Percentiles rank a stretch among this genome's conserved stretches.
Conservation (phyloP, 257 asterid species). For the Solanum ossicruentum region DNA sequence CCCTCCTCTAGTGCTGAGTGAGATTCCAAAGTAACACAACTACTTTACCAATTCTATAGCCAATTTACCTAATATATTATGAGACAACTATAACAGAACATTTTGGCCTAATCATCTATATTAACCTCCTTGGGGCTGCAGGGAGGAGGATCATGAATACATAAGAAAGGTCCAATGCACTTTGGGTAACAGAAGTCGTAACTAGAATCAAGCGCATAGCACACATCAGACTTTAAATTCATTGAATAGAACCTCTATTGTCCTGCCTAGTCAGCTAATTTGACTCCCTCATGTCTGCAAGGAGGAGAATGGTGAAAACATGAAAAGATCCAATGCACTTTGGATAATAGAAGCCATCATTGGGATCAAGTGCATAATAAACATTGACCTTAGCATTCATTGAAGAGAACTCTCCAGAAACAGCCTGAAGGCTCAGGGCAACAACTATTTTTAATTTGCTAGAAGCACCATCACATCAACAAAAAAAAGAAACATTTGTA, state of each 20-base stretch:
- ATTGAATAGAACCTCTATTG: not conserved
- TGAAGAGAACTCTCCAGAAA: not conserved
- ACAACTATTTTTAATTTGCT: not conserved
- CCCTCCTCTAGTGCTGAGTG: not conserved
- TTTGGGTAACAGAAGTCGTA: not conserved
- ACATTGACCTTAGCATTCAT: not conserved
- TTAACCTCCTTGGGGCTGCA: not conserved
- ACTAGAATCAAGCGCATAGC: not conserved
- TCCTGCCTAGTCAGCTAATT: not conserved
- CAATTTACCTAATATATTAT: not conserved
- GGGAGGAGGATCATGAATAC: not conserved
- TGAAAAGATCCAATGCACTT: not conserved
- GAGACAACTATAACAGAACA: not conserved
- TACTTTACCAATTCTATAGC: not conserved
- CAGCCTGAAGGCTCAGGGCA: not conserved
- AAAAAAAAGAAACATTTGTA: not conserved
- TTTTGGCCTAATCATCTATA: not conserved
- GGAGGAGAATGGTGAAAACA: not conserved
- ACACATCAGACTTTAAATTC: not conserved
- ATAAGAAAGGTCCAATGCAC: not conserved
- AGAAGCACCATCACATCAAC: not conserved
- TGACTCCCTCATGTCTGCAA: not conserved
- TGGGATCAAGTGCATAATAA: not conserved
- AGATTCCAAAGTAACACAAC: not conserved
- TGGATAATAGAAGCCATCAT: not conserved